Evolutionary conservation across 805 yeast genomes (phyloP).

Genomic region (Cyberlindnera mrakii): DNA sequence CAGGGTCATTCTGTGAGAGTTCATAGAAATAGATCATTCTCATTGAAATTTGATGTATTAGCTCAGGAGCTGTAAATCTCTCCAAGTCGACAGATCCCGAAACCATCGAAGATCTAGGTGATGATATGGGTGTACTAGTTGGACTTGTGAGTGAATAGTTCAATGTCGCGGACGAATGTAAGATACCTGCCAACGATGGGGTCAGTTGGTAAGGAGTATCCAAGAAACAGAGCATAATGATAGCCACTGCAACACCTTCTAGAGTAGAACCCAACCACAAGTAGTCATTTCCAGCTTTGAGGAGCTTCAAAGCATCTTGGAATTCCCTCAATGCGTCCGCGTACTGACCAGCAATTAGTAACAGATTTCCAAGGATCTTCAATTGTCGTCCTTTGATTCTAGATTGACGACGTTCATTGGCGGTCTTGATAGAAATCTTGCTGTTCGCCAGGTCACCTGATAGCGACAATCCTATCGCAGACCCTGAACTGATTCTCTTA

Average conservation of each 20-base stretch:
- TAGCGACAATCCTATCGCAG: slow-evolving; percentile 17
- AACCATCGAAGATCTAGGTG: slow-evolving; percentile 41
- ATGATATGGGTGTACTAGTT: slow-evolving; percentile 29
- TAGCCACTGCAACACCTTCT: slow-evolving; percentile 71
- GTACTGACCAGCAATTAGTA: slow-evolving; percentile 73
- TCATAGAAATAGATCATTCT: slow-evolving; percentile 40
- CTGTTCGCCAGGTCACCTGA: slow-evolving; percentile 28
- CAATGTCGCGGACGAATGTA: slow-evolving; percentile 26
- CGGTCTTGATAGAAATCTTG: slow-evolving; percentile 27
- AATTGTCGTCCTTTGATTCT: slow-evolving; percentile 66
- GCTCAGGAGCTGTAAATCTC: slow-evolving; percentile 25
- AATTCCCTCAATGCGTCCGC: slow-evolving; percentile 65
- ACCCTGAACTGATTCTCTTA: slow-evolving; percentile 30
- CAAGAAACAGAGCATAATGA: slow-evolving; percentile 52
- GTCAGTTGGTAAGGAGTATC: slow-evolving; percentile 42
- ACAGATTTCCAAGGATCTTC: slow-evolving; percentile 72
- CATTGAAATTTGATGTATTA: slow-evolving; percentile 32
- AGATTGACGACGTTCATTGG: slow-evolving; percentile 31
- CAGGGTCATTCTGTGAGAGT: slow-evolving; percentile 48
- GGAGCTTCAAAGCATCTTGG: slow-evolving; percentile 59
- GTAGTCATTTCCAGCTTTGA: slow-evolving; percentile 63
- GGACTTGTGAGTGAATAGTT: slow-evolving; percentile 6
- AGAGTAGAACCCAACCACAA: slow-evolving; percentile 86
- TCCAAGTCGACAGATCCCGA: slow-evolving; percentile 13
- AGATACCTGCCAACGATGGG: slow-evolving; percentile 23